Percentiles rank a stretch among this genome's conserved stretches.
phyloP scores from a whole-genome alignment of 2,329 filamentous ascomycete species.

The Coleophoma crateriformis region DNA sequence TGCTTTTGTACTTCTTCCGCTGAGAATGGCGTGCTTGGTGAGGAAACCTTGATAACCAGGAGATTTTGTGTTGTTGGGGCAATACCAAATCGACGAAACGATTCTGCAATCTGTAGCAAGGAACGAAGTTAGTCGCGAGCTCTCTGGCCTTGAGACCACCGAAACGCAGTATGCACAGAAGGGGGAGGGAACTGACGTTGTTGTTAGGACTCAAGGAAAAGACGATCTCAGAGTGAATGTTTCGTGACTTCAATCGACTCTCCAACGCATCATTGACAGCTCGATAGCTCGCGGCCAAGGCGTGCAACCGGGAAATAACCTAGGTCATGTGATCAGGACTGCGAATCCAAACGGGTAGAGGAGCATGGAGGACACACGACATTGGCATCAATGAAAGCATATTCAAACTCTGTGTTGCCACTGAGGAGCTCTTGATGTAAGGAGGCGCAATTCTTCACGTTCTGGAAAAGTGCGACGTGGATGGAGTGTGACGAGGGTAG shows the following conservation, averaged over 20 bases:
- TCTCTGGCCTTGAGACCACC: background rate
- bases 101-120: slow-evolving; percentile 70
- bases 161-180: background rate
- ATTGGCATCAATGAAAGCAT: slow-evolving; percentile 85
- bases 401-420: slow-evolving; percentile 82
- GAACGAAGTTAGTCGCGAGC: background rate
- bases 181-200: slow-evolving; percentile 32
- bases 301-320: slow-evolving; percentile 42
- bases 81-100: slow-evolving; percentile 85
- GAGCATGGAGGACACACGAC: slow-evolving; percentile 46
- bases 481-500: slow-evolving; percentile 62
- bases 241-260: slow-evolving; percentile 38
- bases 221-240: slow-evolving; percentile 51
- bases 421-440: slow-evolving; percentile 80
- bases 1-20: slow-evolving; percentile 51
- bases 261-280: slow-evolving; percentile 40
- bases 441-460: slow-evolving; percentile 72
- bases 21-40: slow-evolving; percentile 38
- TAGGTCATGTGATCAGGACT: slow-evolving; percentile 18
- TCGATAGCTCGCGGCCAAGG: slow-evolving; percentile 42
- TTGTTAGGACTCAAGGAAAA: slow-evolving; percentile 49
- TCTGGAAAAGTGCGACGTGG: slow-evolving; percentile 68
- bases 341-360: background rate
- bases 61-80: slow-evolving; percentile 63
- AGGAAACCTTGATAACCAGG: slow-evolving; percentile 75